These are phyloP conservation scores for Pseudogymnoascus verrucosus DNA, from an alignment of 2,329 filamentous ascomycete genomes.

Conservation along the genomic window DNA sequence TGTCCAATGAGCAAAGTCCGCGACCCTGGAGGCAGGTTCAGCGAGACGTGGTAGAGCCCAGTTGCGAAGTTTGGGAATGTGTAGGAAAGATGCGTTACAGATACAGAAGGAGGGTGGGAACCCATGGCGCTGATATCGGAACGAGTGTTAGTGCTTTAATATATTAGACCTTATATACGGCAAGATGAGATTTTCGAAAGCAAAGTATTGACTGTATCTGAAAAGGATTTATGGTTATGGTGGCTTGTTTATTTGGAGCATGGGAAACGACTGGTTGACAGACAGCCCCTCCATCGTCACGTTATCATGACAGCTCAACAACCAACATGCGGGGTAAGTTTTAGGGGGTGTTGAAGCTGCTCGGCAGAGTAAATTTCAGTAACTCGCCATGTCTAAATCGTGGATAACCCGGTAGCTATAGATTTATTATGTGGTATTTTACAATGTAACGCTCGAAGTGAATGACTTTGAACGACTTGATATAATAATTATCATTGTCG, in stretches of 20 bases:
- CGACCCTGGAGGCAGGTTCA: conserved; percentile 72
- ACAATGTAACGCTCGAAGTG: neutral
- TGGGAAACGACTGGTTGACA: conserved; percentile 1
- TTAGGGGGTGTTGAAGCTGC: neutral
- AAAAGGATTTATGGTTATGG: conserved; percentile 4
- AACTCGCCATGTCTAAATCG: neutral
- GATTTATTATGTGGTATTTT: neutral
- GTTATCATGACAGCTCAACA: conserved; percentile 7
- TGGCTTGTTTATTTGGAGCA: conserved; percentile 6
- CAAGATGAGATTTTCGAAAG: neutral
- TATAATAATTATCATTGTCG: neutral
- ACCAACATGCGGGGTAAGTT: neutral
- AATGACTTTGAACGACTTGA: neutral
- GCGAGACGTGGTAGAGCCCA: conserved; percentile 66
- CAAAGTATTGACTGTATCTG: conserved; percentile 6
- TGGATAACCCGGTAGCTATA: neutral
- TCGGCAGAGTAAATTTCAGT: neutral
- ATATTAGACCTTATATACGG: conserved; percentile 8
- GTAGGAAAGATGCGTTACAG: conserved; percentile 73
- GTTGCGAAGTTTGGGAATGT: conserved; percentile 76
- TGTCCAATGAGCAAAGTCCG: conserved; percentile 90
- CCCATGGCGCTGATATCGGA: neutral
- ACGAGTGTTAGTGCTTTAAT: neutral
- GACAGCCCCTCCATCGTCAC: conserved; percentile 2
- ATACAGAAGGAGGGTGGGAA: conserved; percentile 39